Evolutionary conservation across 2,329 filamentous ascomycete species (phyloP).

Genomic region (Penicillium concentricum): DNA sequence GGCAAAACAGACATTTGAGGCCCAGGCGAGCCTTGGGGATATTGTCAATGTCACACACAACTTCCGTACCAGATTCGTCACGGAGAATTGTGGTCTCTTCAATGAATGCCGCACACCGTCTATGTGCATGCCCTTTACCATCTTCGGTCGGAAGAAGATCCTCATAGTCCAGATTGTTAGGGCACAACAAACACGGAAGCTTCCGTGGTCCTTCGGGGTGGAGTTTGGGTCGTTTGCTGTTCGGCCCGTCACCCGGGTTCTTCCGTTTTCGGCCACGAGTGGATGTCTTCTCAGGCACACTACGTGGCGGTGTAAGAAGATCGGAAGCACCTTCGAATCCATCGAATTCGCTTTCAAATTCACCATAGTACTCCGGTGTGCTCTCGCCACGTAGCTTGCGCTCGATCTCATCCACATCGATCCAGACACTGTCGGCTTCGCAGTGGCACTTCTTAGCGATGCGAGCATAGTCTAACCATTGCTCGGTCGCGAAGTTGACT

Average conservation of each 20-base stretch:
- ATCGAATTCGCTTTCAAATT: slow-evolving; percentile 62
- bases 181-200: slow-evolving; percentile 86
- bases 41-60: slow-evolving; percentile 72
- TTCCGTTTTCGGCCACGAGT: slow-evolving; percentile 68
- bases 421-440: slow-evolving; percentile 96
- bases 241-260: slow-evolving; percentile 55
- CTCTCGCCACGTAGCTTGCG: slow-evolving; percentile 85
- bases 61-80: slow-evolving; percentile 66
- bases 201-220: slow-evolving; percentile 69
- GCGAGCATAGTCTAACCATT: slow-evolving; percentile 91
- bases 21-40: slow-evolving; percentile 86
- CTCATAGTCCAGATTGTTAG: slow-evolving; percentile 80
- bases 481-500: slow-evolving; percentile 94
- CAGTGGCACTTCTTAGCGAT: slow-evolving; percentile 97
- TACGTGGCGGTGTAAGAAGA: slow-evolving; percentile 75
- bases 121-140: slow-evolving; percentile 75
- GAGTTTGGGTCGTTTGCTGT: slow-evolving; percentile 75
- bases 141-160: slow-evolving; percentile 85
- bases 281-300: slow-evolving; percentile 68
- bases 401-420: slow-evolving; percentile 94
- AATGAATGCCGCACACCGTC: slow-evolving; percentile 84
- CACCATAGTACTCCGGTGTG: slow-evolving; percentile 52
- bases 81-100: slow-evolving; percentile 85
- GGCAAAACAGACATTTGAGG: slow-evolving; percentile 91
- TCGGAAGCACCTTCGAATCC: slow-evolving; percentile 64